A percentile compares a stretch with the other conserved stretches of the same genome.
Evolutionary conservation across 2,329 filamentous ascomycete genomes (phyloP).

Genomic region (Diaporthe sp.): DNA sequence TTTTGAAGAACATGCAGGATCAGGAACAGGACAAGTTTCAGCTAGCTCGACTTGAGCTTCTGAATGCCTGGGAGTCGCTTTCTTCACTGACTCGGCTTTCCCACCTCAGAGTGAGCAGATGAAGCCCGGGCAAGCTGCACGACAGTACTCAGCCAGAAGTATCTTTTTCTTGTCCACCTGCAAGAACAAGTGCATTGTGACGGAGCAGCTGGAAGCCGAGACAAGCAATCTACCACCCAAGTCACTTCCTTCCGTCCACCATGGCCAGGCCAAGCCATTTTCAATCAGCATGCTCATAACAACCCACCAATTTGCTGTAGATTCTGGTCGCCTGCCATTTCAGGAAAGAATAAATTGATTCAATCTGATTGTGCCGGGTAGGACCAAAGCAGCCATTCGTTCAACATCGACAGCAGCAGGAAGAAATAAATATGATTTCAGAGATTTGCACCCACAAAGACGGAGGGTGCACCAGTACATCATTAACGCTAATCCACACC

Average conservation of each 20-base stretch:
- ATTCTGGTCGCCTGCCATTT: neutral
- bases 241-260: neutral
- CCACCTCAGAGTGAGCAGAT: neutral
- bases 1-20: neutral
- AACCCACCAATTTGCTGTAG: neutral
- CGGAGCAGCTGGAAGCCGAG: conserved; percentile 17
- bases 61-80: neutral
- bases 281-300: neutral
- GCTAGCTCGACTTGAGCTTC: neutral
- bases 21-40: neutral
- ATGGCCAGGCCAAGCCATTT: neutral
- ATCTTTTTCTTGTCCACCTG: neutral
- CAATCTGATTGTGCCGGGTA: neutral
- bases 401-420: neutral
- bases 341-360: neutral
- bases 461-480: too few species aligned
- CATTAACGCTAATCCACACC: too few species aligned
- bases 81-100: neutral
- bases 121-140: neutral
- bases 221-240: conserved; percentile 21
- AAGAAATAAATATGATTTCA: neutral
- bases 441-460: too few species aligned
- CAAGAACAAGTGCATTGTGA: conserved; percentile 10
- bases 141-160: neutral
- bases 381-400: neutral